A percentile compares a stretch with the other conserved stretches of the same genome.
These are phyloP conservation scores for Helichrysum umbraculigerum DNA, from an alignment of 129 eudicot species.

Conservation along the genomic window DNA sequence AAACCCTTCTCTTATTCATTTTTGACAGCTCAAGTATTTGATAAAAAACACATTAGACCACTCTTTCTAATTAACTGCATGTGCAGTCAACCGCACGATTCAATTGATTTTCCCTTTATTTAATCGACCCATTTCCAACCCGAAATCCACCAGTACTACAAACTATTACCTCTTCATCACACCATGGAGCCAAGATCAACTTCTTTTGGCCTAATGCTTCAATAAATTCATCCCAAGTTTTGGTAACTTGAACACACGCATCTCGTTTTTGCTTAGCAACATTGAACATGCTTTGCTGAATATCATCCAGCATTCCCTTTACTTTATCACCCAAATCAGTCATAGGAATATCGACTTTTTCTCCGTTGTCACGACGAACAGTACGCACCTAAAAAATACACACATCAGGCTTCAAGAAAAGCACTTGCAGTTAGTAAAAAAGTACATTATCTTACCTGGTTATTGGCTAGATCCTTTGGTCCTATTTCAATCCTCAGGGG, in stretches of 20 bases:
- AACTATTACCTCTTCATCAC: slow-evolving; percentile 63
- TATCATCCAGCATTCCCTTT: slow-evolving; percentile 44
- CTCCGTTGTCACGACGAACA: slow-evolving; percentile 75
- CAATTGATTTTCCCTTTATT: not conserved
- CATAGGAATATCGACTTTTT: slow-evolving; percentile 63
- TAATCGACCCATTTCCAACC: not conserved
- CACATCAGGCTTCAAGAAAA: not conserved
- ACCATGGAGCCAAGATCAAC: slow-evolving; percentile 89
- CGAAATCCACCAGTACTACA: not conserved
- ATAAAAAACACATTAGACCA: no score
- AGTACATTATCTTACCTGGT: slow-evolving; percentile 49
- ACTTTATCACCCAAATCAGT: slow-evolving; percentile 54
- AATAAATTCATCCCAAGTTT: slow-evolving; percentile 78
- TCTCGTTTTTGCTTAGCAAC: slow-evolving; percentile 74
- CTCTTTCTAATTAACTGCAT: no score
- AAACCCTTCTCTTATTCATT: not conserved
- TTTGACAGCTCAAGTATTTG: not conserved
- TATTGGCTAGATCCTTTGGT: slow-evolving; percentile 83
- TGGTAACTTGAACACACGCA: slow-evolving; percentile 63
- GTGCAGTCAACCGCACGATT: not conserved
- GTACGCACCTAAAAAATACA: slow-evolving; percentile 54
- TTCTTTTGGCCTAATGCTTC: slow-evolving; percentile 67
- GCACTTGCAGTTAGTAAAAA: not conserved
- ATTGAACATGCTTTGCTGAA: slow-evolving; percentile 65
- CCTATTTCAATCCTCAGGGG: slow-evolving; percentile 92